phyloP scores from a whole-genome alignment of 768 basidiomycete species.

The Tephrocybe rancida region DNA sequence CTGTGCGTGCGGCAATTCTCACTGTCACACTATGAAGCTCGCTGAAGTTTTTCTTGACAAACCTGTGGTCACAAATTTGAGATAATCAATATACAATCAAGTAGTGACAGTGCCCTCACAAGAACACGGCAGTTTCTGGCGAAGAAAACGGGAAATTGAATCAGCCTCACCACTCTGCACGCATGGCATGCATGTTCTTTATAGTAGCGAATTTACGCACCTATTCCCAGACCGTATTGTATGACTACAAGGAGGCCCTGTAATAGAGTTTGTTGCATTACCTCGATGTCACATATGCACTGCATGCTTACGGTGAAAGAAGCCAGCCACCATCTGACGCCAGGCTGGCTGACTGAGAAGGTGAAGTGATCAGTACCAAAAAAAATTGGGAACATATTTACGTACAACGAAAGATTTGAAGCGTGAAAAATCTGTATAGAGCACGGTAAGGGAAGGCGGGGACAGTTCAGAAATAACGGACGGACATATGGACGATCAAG shows the following conservation, averaged over 20 bases:
- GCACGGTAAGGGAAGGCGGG: not conserved
- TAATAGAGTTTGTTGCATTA: too few relatives aligned
- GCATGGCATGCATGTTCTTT: too few relatives aligned
- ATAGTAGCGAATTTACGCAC: too few relatives aligned
- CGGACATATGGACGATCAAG: slow-evolving; percentile 1
- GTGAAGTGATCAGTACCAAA: not conserved
- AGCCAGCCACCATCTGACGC: slow-evolving; percentile 1
- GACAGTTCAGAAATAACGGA: not conserved
- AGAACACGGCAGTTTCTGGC: not conserved
- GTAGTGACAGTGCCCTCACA: not conserved
- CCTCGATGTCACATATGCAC: not conserved
- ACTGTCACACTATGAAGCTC: not conserved
- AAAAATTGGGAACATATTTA: not conserved
- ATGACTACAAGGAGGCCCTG: not conserved
- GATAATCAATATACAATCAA: not conserved
- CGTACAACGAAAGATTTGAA: slow-evolving; percentile 7
- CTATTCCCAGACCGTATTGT: not conserved
- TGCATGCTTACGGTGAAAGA: not conserved
- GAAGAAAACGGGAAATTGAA: not conserved
- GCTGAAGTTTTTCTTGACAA: slow-evolving; percentile 1
- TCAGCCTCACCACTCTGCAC: too few relatives aligned
- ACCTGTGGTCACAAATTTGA: not conserved
- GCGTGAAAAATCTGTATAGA: not conserved
- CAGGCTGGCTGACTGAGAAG: not conserved
- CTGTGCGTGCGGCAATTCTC: not conserved